Evolutionary conservation across 441 rosid species (phyloP).

Genomic region (Mallotus repandus): DNA sequence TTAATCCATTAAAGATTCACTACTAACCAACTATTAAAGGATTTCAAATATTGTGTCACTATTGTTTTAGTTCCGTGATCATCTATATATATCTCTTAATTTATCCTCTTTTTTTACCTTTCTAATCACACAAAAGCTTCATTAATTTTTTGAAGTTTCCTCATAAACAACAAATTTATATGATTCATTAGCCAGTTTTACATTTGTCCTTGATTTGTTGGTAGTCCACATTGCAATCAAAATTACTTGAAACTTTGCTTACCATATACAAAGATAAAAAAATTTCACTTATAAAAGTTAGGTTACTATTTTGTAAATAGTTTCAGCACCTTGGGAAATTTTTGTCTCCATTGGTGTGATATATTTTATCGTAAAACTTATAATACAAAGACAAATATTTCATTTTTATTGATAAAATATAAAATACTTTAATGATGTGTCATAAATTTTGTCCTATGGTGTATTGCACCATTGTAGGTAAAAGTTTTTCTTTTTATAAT

Average conservation of each 20-base stretch:
- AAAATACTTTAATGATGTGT: no score
- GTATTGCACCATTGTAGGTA: no score
- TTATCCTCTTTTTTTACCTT: constrained; percentile 22
- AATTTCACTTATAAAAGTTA: not conserved
- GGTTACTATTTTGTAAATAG: not conserved
- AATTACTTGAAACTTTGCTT: no score
- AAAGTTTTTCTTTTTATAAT: no score
- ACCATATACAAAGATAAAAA: not conserved
- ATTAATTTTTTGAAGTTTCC: constrained; percentile 16
- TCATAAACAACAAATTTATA: constrained; percentile 23
- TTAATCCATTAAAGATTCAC: constrained; percentile 21
- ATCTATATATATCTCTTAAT: constrained; percentile 14
- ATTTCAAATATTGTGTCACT: constrained; percentile 28
- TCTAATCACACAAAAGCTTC: constrained; percentile 20
- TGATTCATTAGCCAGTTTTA: constrained; percentile 10
- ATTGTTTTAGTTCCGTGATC: constrained; percentile 26
- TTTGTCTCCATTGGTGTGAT: no score
- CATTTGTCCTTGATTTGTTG: constrained; percentile 17
- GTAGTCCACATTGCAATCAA: not conserved
- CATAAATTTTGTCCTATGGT: no score
- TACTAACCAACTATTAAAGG: constrained; percentile 16
- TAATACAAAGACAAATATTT: no score
- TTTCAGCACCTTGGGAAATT: no score
- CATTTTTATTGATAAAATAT: no score
- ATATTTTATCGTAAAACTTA: no score